A percentile compares a stretch with the other conserved stretches of the same genome.
Conservation (phyloP, 345 rosid species). For the Triadica sebifera region DNA sequence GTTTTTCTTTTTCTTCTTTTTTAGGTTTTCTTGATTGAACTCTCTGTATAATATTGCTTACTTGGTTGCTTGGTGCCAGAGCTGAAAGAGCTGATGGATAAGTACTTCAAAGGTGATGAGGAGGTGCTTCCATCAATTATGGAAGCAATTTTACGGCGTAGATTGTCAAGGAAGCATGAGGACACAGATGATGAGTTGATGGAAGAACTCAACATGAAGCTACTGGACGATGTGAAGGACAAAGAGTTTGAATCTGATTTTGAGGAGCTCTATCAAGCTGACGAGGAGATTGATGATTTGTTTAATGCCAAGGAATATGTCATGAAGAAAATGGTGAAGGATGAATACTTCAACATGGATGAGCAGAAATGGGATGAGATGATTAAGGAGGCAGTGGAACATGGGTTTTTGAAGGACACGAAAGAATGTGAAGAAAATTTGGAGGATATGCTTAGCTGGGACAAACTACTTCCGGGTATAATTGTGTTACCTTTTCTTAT, state of each 20-base stretch:
- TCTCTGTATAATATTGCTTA: not conserved
- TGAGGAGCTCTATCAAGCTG: slow-evolving; percentile 58
- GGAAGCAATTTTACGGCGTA: slow-evolving; percentile 66
- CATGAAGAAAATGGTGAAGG: slow-evolving; percentile 47
- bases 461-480: slow-evolving; percentile 83
- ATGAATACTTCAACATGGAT: slow-evolving; percentile 77
- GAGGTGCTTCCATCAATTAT: slow-evolving; percentile 63
- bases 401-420: slow-evolving; percentile 65
- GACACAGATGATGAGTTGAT: slow-evolving; percentile 73
- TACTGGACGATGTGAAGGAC: slow-evolving; percentile 54
- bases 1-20: not conserved
- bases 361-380: slow-evolving; percentile 83
- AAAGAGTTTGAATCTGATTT: slow-evolving; percentile 73
- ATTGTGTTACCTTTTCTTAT: not conserved
- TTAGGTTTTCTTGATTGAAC: not conserved
- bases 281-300: slow-evolving; percentile 72
- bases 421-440: slow-evolving; percentile 75
- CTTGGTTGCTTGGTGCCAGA: slow-evolving; percentile 41
- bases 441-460: slow-evolving; percentile 92
- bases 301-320: slow-evolving; percentile 55
- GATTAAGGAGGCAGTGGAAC: slow-evolving; percentile 57
- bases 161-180: slow-evolving; percentile 49
- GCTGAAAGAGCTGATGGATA: slow-evolving; percentile 55
- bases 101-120: slow-evolving; percentile 77
- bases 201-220: slow-evolving; percentile 45